phyloP scores from a whole-genome alignment of 164 flowering plant genomes.

The Malania oleifera region DNA sequence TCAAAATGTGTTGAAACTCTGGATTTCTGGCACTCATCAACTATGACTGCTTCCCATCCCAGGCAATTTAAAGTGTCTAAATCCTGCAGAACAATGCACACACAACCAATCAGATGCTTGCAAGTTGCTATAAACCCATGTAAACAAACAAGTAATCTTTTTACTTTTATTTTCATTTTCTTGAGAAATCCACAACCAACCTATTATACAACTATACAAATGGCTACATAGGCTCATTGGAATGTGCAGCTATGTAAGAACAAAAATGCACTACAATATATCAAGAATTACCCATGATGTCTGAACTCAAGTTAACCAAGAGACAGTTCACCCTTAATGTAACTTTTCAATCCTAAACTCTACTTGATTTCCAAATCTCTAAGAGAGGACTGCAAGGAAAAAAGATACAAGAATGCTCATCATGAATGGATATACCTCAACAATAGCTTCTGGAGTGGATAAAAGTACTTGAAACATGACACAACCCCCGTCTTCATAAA shows the following conservation, averaged over 20 bases:
- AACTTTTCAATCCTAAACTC: background rate
- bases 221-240: no score
- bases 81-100: conserved; percentile 46
- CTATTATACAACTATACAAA: no score
- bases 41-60: conserved; percentile 56
- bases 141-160: background rate
- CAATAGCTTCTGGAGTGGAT: conserved; percentile 43
- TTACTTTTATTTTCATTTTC: no score
- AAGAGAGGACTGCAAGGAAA: no score
- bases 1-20: conserved; percentile 30
- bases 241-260: no score
- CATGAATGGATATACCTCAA: conserved; percentile 45
- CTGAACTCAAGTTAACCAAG: background rate
- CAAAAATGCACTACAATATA: background rate
- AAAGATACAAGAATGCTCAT: background rate
- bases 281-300: background rate
- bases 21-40: conserved; percentile 57
- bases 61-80: conserved; percentile 34
- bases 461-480: conserved; percentile 62
- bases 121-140: background rate
- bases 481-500: conserved; percentile 50
- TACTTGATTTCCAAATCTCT: background rate
- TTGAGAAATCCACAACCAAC: no score
- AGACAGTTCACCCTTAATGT: background rate
- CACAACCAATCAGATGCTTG: background rate